Percentiles rank a stretch among this genome's conserved stretches.
Evolutionary conservation across 345 rosid genomes (phyloP).

Genomic region (Erucastrum elatum): DNA sequence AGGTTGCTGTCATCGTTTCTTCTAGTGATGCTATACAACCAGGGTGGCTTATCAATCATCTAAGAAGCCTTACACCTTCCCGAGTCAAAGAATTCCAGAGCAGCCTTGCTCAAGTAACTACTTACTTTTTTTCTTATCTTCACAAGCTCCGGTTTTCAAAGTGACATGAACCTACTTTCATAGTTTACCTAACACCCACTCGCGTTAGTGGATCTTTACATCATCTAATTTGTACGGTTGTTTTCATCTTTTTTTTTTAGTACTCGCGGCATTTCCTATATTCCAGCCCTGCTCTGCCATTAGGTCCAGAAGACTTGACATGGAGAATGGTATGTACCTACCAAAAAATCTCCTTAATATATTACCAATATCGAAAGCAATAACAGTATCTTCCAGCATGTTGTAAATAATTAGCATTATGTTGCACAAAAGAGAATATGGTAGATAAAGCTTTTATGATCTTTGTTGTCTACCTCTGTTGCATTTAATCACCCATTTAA

Average conservation of each 20-base stretch:
- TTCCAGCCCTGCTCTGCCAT: slow-evolving; percentile 89
- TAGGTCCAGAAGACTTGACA: slow-evolving; percentile 94
- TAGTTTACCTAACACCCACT: slow-evolving; percentile 5
- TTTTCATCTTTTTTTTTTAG: slow-evolving; percentile 44
- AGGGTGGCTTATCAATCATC: slow-evolving; percentile 72
- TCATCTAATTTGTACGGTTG: background rate
- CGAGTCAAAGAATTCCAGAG: slow-evolving; percentile 55
- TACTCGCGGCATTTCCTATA: slow-evolving; percentile 78
- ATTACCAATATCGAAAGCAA: background rate
- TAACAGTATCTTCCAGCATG: background rate
- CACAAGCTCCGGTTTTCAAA: background rate
- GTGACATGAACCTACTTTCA: slow-evolving; percentile 6
- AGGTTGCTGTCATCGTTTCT: slow-evolving; percentile 82
- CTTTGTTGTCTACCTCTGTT: background rate
- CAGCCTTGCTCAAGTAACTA: slow-evolving; percentile 69
- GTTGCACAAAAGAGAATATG: background rate
- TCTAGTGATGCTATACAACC: slow-evolving; percentile 77
- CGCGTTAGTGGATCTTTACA: background rate
- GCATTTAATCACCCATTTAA: background rate
- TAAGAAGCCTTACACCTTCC: slow-evolving; percentile 56
- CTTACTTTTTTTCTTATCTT: slow-evolving; percentile 5
- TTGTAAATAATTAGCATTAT: background rate
- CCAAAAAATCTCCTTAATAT: background rate
- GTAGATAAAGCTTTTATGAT: background rate
- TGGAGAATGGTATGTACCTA: slow-evolving; percentile 87